Base-by-base conservation (phyloP, 2,329 filamentous ascomycete species). In the Xylariaceae sp. region DNA sequence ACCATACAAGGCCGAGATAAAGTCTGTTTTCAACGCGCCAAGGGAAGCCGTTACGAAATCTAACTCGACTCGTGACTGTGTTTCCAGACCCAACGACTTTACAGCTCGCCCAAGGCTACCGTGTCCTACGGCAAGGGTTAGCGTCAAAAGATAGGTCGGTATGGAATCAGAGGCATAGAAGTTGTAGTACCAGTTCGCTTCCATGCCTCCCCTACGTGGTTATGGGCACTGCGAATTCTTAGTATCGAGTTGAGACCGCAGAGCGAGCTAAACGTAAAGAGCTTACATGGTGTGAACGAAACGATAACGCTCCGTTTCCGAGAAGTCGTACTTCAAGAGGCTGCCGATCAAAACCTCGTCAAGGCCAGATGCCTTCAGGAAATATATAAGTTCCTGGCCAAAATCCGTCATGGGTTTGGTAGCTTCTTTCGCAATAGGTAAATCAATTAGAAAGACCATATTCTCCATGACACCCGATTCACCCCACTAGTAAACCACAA, bases 381-480 rank as follows among this genome's bases (percentile, higher is more conserved):
- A 96, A 68, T 84, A 82, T 18, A 82, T 73, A 30, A 97, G 77
- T 47, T 93, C 88, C 59, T 83, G 80, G 17, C 84, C 84, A 71
- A 96, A 97, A 2, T 70, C 59, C 0, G 83, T 66, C 62, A 71
- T 37, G 57, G 58, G 42, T 69, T 76, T 73, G 64, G 74, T 60
- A 66, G 73, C 62, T 62, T 70, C 68, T n/a, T 75, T 67, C 23
- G 84, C 73, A 47, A 82, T 80, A 4, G 94, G 93, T 7, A 97
- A 82, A 71, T 99, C 94, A 65, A 99, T 92, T n/a, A 97, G 71
- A 71, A 96, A 97, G 6, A 92, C 85, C 67, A 87, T 88, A 73
- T 96, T 97, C 74, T 97, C 92, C 86, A 96, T 89, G 1, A 86
- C 75, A 5, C 90, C 90, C 1, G 80, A 82, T 72, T 95, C 90